Evolutionary conservation across 164 flowering plant genomes (phyloP).

Genomic region (Liriodendron chinense): DNA sequence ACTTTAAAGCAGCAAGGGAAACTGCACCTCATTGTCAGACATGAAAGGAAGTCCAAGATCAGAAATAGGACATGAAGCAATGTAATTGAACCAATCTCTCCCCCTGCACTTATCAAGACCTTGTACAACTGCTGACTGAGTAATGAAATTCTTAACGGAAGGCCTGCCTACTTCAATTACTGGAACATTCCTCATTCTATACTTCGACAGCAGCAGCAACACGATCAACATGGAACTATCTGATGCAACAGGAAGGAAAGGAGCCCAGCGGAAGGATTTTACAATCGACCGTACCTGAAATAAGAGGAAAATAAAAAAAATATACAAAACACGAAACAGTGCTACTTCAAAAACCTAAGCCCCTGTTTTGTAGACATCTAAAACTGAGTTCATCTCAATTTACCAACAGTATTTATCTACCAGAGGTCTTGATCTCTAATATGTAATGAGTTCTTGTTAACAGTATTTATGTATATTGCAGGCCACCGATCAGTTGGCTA

Average conservation of each 20-base stretch:
- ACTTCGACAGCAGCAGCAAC: slow-evolving; percentile 75
- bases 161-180: slow-evolving; percentile 68
- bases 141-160: slow-evolving; percentile 68
- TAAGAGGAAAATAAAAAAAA: background rate
- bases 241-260: slow-evolving; percentile 72
- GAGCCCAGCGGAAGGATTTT: slow-evolving; percentile 77
- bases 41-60: slow-evolving; percentile 92
- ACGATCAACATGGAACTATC: slow-evolving; percentile 84
- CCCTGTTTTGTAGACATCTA: too few species aligned
- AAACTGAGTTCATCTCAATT: too few species aligned
- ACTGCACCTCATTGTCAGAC: slow-evolving; percentile 52
- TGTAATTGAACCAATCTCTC: slow-evolving; percentile 89
- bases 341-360: too few species aligned
- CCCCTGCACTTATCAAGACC: slow-evolving; percentile 81
- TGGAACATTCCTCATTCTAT: slow-evolving; percentile 83
- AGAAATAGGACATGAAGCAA: slow-evolving; percentile 51
- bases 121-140: slow-evolving; percentile 82
- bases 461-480: too few species aligned
- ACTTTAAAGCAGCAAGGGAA: background rate
- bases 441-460: too few species aligned
- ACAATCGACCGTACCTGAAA: slow-evolving; percentile 69
- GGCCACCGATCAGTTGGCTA: too few species aligned
- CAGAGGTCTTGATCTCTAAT: too few species aligned
- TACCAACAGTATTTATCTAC: too few species aligned
- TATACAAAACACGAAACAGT: too few species aligned